Base-by-base conservation (phyloP, 768 basidiomycete genomes). In the Lentinula edodes region DNA sequence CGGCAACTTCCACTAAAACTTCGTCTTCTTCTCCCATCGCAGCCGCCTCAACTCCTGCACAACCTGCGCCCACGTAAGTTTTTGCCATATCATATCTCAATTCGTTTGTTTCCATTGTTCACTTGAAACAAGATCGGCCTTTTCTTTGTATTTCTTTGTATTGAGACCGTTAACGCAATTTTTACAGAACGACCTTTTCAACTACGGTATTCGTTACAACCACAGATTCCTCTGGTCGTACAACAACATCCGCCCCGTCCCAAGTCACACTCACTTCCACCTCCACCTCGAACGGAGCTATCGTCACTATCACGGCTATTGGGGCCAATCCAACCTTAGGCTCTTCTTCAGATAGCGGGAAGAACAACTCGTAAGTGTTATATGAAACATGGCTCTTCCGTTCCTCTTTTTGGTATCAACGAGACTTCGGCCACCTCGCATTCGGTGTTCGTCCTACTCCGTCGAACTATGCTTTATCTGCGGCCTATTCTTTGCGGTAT, bases 251-350 rank as follows among this genome's bases (percentile, higher is more conserved):
- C 58, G 77, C 84, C 8, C 88, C 89, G 16, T 72, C 82, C 6
- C 67, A 79, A 34, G 69, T 92, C 64, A 91, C 90, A 7, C 73
- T 80, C 38, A 75, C 81, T 12, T 67, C 83, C 42, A 84, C 81
- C 5, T 81, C 83, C 28, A 89, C 86, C 38, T 76, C 73, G 20
- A 75, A 83, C 65, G 90, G 90, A 13, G 66, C 69, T 13, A 66
- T 79, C 38, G 75, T 79, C 52, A 88, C 88, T 1, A 74, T 89
- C 62, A 92, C 90, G 0, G 76, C 84, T 66, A 73, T 85, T 20
- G 74, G 84, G 41, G 76, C 83, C n/a, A 91, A 91, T 67, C 90
- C 89, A 18, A 90, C 91, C 16, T 78, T 91, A 43, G 81, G 75
- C 57, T 73, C 83, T 12, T 76, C 87, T 45, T 67, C 67, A 42